phyloP scores from a whole-genome alignment of 1,284 basidiomycete genomes.

The Pholiota adiposa region DNA sequence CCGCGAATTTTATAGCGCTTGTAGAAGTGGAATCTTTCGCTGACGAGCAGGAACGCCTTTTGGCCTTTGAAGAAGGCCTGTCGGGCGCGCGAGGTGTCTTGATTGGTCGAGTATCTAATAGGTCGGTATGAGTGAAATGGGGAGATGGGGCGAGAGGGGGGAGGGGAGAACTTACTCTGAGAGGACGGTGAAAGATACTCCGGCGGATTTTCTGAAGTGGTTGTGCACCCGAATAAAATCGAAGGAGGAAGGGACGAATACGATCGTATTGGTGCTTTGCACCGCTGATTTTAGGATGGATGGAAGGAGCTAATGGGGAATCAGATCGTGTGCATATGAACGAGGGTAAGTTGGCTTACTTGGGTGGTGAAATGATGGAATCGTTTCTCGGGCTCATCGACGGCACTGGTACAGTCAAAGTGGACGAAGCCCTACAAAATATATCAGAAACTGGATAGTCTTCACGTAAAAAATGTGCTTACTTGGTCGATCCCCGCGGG shows the following conservation, averaged over 20 bases:
- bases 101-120: constrained; percentile 87
- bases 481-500: constrained; percentile 84
- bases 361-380: constrained; percentile 89
- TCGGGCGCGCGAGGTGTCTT: constrained; percentile 92
- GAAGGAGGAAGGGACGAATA: constrained; percentile 95
- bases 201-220: constrained; percentile 74
- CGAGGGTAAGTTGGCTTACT: constrained; percentile 42
- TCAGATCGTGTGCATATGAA: background rate
- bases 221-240: constrained; percentile 95
- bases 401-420: constrained; percentile 76
- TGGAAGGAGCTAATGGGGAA: constrained; percentile 68
- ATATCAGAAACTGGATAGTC: background rate
- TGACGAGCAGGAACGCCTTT: constrained; percentile 87
- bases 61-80: constrained; percentile 92
- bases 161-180: constrained; percentile 70
- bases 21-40: constrained; percentile 98
- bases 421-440: constrained; percentile 64
- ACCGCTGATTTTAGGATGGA: constrained; percentile 88
- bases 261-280: constrained; percentile 83
- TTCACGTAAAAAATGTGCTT: constrained; percentile 16
- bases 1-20: constrained; percentile 93
- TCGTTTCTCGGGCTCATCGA: constrained; percentile 86
- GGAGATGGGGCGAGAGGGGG: background rate
- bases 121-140: background rate
- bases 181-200: constrained; percentile 80